Evolutionary conservation across 768 basidiomycete species (phyloP).

Genomic region (Antrodiella citrinella): DNA sequence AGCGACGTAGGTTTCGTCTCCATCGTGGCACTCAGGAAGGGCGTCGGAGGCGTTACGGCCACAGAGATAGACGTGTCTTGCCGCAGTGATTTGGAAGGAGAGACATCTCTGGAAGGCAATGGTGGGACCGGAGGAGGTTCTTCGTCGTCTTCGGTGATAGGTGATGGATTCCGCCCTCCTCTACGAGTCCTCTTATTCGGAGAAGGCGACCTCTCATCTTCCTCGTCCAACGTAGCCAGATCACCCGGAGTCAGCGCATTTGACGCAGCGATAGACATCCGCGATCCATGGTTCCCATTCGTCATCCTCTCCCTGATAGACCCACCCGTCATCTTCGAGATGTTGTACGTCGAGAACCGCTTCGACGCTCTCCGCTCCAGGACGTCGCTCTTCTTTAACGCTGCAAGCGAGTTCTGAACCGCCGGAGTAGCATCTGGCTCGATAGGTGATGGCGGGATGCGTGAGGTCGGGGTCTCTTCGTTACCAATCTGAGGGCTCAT

Average conservation of each 20-base stretch:
- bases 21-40: slow-evolving; percentile 3
- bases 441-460: slow-evolving; percentile 5
- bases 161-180: slow-evolving; percentile 19
- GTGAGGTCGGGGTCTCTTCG: neutral
- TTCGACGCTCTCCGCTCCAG: slow-evolving; percentile 91
- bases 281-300: slow-evolving; percentile 41
- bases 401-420: slow-evolving; percentile 76
- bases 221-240: slow-evolving; percentile 66
- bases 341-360: slow-evolving; percentile 91
- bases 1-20: slow-evolving; percentile 26
- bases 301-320: slow-evolving; percentile 28
- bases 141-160: slow-evolving; percentile 24
- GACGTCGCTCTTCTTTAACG: slow-evolving; percentile 77
- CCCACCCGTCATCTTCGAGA: slow-evolving; percentile 84
- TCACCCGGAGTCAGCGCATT: slow-evolving; percentile 62
- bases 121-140: slow-evolving; percentile 27
- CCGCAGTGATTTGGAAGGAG: slow-evolving; percentile 4
- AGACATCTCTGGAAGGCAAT: slow-evolving; percentile 14
- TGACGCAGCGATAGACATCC: slow-evolving; percentile 60
- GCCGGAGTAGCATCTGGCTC: slow-evolving; percentile 34
- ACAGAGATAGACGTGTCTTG: neutral
- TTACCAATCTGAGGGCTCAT: neutral
- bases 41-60: neutral
- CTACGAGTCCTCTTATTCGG: slow-evolving; percentile 16
- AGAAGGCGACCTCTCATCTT: slow-evolving; percentile 39